Conservation (phyloP, 768 basidiomycete genomes). For the Gloeopeniophorella convolvens region DNA sequence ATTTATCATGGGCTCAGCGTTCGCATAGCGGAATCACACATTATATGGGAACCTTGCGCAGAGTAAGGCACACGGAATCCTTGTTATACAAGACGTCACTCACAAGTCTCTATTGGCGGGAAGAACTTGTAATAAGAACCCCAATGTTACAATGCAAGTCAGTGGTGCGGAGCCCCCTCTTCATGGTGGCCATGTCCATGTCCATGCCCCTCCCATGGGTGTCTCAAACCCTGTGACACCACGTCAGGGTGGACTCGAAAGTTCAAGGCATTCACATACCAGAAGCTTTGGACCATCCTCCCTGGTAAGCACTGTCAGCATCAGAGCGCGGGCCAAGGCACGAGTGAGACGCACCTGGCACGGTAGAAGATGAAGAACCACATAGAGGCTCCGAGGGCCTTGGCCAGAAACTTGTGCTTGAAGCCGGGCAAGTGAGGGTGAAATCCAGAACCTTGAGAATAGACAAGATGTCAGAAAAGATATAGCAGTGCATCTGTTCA, state of each 20-base stretch:
- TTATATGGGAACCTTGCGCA: no score
- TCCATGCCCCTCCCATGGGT: constrained; percentile 62
- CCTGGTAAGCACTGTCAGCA: constrained; percentile 25
- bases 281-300: constrained; percentile 33
- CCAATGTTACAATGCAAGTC: constrained; percentile 8
- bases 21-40: no score
- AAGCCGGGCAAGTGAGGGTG: constrained; percentile 81
- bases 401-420: constrained; percentile 71
- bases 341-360: constrained; percentile 56
- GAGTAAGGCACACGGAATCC: no score
- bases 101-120: no score
- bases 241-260: neutral
- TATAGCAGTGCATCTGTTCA: neutral
- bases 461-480: neutral
- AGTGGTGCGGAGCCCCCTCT: constrained; percentile 36
- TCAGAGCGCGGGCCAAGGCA: neutral
- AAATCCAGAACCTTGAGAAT: constrained; percentile 60
- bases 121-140: no score
- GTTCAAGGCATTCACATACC: constrained; percentile 21
- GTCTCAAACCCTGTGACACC: constrained; percentile 30
- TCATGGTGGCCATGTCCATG: constrained; percentile 40
- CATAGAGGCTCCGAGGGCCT: constrained; percentile 87
- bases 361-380: constrained; percentile 99
- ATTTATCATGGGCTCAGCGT: no score
- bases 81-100: no score